Evolutionary conservation across 73 alveolate genomes (phyloP).

Genomic region (Halteria grandinella): DNA sequence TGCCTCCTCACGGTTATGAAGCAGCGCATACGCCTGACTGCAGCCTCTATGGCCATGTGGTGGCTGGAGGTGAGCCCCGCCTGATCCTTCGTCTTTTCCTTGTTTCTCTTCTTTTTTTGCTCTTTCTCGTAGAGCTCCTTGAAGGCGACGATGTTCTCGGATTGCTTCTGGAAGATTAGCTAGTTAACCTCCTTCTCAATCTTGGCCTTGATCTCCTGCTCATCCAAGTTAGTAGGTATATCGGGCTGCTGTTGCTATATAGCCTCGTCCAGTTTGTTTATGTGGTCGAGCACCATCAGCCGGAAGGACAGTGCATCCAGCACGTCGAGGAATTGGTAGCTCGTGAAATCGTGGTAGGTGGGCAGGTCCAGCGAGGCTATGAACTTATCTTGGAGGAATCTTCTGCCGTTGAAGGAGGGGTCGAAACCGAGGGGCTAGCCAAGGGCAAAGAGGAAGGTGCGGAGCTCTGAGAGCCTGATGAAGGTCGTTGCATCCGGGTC

Average conservation of each 20-base stretch:
- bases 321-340: constrained; percentile 35
- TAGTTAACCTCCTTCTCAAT: constrained; percentile 36
- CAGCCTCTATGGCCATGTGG: too few species aligned
- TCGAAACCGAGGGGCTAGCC: constrained; percentile 31
- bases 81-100: too few species aligned
- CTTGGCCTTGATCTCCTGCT: background rate
- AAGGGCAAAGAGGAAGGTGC: constrained; percentile 11
- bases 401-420: background rate
- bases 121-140: too few species aligned
- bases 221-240: constrained; percentile 17
- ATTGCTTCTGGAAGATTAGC: too few species aligned
- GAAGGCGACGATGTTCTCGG: too few species aligned
- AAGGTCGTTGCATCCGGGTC: constrained; percentile 70
- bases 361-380: constrained; percentile 26
- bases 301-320: constrained; percentile 32
- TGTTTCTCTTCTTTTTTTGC: too few species aligned
- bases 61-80: too few species aligned
- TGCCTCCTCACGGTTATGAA: too few species aligned
- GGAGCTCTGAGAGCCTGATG: constrained; percentile 11
- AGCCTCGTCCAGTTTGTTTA: constrained; percentile 5
- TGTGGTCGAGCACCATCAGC: background rate
- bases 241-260: background rate
- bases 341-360: constrained; percentile 28
- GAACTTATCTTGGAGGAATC: background rate
- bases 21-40: too few species aligned